phyloP scores from a whole-genome alignment of 2,329 filamentous ascomycete species.

The Xylaria sp. region DNA sequence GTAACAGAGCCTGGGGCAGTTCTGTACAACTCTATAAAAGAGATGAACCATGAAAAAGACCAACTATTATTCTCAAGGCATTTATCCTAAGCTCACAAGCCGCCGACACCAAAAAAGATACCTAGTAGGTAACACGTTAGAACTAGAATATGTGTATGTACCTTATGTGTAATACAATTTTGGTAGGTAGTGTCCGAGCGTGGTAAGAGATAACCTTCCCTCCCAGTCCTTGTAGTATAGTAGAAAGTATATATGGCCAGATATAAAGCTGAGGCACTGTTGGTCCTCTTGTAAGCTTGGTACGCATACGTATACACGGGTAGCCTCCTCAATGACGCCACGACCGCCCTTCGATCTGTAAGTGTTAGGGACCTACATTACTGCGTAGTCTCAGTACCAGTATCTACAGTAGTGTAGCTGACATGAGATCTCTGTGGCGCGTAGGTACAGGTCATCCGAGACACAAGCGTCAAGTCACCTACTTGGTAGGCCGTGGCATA shows the following conservation, averaged over 20 bases:
- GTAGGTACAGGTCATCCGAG: constrained; percentile 4
- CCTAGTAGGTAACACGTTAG: not conserved
- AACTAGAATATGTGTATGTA: too few species aligned
- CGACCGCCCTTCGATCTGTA: not conserved
- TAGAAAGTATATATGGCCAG: not conserved
- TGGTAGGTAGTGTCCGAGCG: constrained; percentile 2
- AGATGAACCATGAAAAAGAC: not conserved
- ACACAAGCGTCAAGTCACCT: constrained; percentile 13
- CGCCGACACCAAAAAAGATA: not conserved
- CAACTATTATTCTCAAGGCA: too few species aligned
- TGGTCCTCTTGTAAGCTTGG: not conserved
- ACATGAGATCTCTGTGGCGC: not conserved
- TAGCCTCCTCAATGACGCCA: not conserved
- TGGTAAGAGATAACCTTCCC: not conserved
- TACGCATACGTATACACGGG: not conserved
- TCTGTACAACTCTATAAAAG: not conserved
- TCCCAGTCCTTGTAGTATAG: not conserved
- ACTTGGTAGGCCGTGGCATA: not conserved
- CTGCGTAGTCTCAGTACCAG: too few species aligned
- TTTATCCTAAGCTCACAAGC: not conserved
- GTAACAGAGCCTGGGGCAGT: not conserved
- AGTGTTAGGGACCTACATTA: not conserved
- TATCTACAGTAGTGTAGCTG: not conserved
- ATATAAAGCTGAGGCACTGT: not conserved
- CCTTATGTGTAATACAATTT: not conserved